A percentile compares a stretch with the other conserved stretches of the same genome.
Conservation (phyloP, 2,329 filamentous ascomycete species). For the Endothia cerciana region DNA sequence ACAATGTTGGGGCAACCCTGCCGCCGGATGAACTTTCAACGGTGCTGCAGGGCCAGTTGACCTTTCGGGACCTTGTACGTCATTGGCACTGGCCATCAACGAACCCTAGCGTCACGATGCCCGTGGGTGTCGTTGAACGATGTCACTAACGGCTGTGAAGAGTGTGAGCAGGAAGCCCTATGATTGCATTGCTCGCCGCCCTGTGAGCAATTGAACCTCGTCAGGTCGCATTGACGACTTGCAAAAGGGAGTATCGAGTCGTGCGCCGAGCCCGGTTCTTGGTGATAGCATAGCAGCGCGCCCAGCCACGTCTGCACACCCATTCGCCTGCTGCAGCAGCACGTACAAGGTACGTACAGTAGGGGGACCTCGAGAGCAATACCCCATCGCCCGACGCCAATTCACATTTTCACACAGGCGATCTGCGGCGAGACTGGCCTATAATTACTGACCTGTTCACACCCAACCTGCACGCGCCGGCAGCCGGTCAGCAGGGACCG, state of each 20-base stretch:
- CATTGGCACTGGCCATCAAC: constrained; percentile 2
- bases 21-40: background rate
- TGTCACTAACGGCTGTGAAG: background rate
- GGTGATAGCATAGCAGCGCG: background rate
- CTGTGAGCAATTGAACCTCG: background rate
- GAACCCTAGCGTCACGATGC: background rate
- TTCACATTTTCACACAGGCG: background rate
- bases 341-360: background rate
- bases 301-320: constrained; percentile 5
- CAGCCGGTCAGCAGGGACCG: constrained; percentile 11
- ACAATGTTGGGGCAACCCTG: constrained; percentile 10
- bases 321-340: background rate
- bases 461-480: constrained; percentile 8
- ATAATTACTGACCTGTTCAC: constrained; percentile 6
- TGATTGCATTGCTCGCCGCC: background rate
- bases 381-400: constrained; percentile 2
- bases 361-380: constrained; percentile 5
- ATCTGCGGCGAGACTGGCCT: constrained; percentile 13
- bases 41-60: constrained; percentile 1
- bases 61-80: background rate
- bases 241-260: background rate
- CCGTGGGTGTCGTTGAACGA: constrained; percentile 2
- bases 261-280: background rate
- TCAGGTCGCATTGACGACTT: background rate
- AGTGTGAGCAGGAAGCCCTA: background rate